Evolutionary conservation across 768 basidiomycete species (phyloP).

Genomic region (Tulasnella sp.): DNA sequence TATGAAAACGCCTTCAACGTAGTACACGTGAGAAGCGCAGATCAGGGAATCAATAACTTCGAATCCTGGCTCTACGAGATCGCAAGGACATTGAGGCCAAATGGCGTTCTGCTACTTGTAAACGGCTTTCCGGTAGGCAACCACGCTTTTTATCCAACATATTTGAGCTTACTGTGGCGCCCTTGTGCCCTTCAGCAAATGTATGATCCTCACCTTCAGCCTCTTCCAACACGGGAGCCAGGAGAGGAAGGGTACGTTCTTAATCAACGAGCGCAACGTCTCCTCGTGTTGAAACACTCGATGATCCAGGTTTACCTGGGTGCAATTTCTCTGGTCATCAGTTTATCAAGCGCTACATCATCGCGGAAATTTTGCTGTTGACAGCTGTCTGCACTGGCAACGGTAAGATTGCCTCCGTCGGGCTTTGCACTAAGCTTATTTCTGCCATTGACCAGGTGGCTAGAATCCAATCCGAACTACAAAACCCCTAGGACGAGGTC

Average conservation of each 20-base stretch:
- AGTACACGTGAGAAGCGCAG: neutral
- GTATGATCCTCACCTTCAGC: neutral
- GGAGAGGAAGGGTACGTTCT: constrained; percentile 20
- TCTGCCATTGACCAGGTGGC: neutral
- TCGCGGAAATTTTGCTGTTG: constrained; percentile 19
- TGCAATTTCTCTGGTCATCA: neutral
- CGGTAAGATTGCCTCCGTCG: neutral
- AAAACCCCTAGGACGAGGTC: neutral
- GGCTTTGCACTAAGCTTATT: neutral
- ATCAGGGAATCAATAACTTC: constrained; percentile 19
- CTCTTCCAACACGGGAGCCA: constrained; percentile 7
- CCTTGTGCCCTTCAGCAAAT: constrained; percentile 8
- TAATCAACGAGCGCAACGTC: neutral
- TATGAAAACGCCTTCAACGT: constrained; percentile 22
- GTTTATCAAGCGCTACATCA: neutral
- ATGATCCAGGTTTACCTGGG: constrained; percentile 23
- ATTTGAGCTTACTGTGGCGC: neutral
- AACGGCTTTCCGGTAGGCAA: constrained; percentile 9
- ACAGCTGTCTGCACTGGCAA: constrained; percentile 14
- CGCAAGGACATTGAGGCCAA: constrained; percentile 15
- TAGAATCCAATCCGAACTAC: constrained; percentile 29
- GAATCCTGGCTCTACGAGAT: constrained; percentile 23
- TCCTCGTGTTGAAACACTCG: neutral
- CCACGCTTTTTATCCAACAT: no score
- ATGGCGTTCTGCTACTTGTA: constrained; percentile 5